Conservation (phyloP, 768 basidiomycete species). For the Pholiota molesta region DNA sequence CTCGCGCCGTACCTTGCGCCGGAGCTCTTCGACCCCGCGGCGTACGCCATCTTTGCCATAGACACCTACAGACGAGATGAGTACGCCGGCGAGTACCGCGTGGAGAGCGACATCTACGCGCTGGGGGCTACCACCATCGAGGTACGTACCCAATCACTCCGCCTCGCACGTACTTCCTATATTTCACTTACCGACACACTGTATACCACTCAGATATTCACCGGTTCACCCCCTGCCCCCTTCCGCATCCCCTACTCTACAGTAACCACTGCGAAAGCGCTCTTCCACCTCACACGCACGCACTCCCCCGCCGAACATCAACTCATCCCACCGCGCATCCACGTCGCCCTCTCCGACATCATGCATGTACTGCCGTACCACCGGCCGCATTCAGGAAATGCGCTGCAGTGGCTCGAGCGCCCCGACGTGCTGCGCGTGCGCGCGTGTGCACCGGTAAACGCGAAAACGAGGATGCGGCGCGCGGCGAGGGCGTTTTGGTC, state of each 20-base stretch:
- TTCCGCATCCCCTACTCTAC: slow-evolving; percentile 3
- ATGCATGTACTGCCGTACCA: slow-evolving; percentile 9
- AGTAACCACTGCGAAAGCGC: background rate
- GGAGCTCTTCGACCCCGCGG: slow-evolving; percentile 20
- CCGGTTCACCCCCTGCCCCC: background rate
- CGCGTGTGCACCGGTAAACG: slow-evolving; percentile 4
- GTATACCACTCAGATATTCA: slow-evolving; percentile 8
- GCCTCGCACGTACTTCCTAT: too few relatives aligned
- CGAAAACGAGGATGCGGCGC: slow-evolving; percentile 4
- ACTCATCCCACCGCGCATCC: background rate
- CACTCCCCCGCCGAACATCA: background rate
- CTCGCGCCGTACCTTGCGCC: slow-evolving; percentile 25
- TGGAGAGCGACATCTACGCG: slow-evolving; percentile 27
- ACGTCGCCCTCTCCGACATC: background rate
- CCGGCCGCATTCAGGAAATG: slow-evolving; percentile 12
- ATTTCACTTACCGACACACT: too few relatives aligned
- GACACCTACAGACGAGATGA: slow-evolving; percentile 23
- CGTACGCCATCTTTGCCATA: slow-evolving; percentile 17
- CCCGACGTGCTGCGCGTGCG: slow-evolving; percentile 9
- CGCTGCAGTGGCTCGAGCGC: slow-evolving; percentile 2
- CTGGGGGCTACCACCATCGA: slow-evolving; percentile 25
- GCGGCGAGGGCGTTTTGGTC: slow-evolving; percentile 6
- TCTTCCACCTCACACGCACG: background rate
- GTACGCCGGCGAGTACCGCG: slow-evolving; percentile 27
- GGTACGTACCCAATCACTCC: too few relatives aligned